Conservation (phyloP, 495 filamentous ascomycete genomes). For the Amniculicola lignicola region DNA sequence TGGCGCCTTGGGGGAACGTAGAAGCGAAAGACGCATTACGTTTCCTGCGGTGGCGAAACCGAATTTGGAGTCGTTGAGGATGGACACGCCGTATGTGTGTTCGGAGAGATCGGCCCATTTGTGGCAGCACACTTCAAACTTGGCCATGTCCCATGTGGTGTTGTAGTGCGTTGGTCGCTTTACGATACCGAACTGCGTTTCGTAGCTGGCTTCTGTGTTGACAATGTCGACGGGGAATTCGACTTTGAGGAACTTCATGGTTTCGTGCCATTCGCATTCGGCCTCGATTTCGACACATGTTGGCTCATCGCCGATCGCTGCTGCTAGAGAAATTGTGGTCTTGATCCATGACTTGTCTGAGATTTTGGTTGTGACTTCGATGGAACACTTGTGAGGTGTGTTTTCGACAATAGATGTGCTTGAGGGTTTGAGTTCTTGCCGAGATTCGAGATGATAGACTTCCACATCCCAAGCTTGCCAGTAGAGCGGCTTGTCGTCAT, state of each 20-base stretch:
- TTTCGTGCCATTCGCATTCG: slow-evolving; percentile 90
- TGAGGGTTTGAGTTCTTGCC: slow-evolving; percentile 65
- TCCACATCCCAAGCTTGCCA: slow-evolving; percentile 99
- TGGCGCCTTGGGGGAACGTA: slow-evolving; percentile 91
- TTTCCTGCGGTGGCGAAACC: slow-evolving; percentile 91
- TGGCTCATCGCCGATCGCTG: slow-evolving; percentile 59
- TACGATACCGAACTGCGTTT: slow-evolving; percentile 89
- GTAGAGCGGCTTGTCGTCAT: slow-evolving; percentile 96
- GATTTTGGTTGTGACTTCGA: slow-evolving; percentile 79
- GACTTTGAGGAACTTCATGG: slow-evolving; percentile 97
- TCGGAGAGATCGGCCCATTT: slow-evolving; percentile 97
- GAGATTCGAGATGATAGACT: slow-evolving; percentile 87
- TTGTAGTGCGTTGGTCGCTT: slow-evolving; percentile 92
- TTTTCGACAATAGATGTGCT: slow-evolving; percentile 68
- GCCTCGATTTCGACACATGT: slow-evolving; percentile 74
- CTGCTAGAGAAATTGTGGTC: slow-evolving; percentile 77
- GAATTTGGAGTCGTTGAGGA: slow-evolving; percentile 95
- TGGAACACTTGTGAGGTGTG: slow-evolving; percentile 70
- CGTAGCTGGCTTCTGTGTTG: slow-evolving; percentile 93
- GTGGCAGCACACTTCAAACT: slow-evolving; percentile 98
- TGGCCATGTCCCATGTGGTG: slow-evolving; percentile 98
- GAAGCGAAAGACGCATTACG: slow-evolving; percentile 84
- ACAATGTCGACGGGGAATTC: slow-evolving; percentile 93
- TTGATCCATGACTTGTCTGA: slow-evolving; percentile 83
- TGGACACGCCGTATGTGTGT: slow-evolving; percentile 83